A percentile compares a stretch with the other conserved stretches of the same genome.
These are phyloP conservation scores for Centella asiatica DNA, from an alignment of 129 eudicot species.

Conservation along the genomic window DNA sequence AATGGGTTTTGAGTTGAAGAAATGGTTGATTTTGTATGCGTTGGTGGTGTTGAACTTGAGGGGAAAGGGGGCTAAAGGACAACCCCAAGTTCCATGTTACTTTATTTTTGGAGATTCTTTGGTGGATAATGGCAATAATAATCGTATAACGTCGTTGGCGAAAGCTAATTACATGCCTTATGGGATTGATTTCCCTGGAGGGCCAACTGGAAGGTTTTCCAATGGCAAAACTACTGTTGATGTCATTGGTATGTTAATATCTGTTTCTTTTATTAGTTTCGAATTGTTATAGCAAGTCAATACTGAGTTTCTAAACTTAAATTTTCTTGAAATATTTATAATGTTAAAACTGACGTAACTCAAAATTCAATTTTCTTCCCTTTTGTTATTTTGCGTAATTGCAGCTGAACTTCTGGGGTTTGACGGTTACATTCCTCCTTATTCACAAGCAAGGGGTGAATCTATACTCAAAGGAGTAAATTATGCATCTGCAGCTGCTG, in stretches of 20 bases:
- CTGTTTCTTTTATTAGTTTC: too few relatives aligned
- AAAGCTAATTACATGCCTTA: conserved; percentile 17
- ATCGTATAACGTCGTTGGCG: conserved; percentile 7
- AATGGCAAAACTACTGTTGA: conserved; percentile 14
- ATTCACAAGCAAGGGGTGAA: conserved; percentile 44
- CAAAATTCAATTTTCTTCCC: too few relatives aligned
- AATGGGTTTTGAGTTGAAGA: conserved; percentile 13
- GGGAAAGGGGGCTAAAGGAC: conserved; percentile 2
- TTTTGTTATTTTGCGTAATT: neutral
- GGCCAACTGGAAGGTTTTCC: conserved; percentile 19
- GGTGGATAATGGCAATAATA: conserved; percentile 18
- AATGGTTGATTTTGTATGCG: conserved; percentile 10
- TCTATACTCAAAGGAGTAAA: conserved; percentile 57
- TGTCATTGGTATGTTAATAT: conserved; percentile 5
- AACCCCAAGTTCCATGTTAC: conserved; percentile 17
- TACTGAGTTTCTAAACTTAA: too few relatives aligned
- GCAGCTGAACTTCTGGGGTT: conserved; percentile 77
- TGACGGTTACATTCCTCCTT: conserved; percentile 50
- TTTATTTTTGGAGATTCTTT: conserved; percentile 19
- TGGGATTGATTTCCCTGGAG: conserved; percentile 15
- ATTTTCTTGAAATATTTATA: neutral
- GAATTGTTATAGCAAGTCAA: too few relatives aligned
- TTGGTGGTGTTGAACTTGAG: neutral
- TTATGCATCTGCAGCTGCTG: conserved; percentile 88
- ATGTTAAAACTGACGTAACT: too few relatives aligned